phyloP scores from a whole-genome alignment of 1,284 basidiomycete species.

The Inonotus obliquus region DNA sequence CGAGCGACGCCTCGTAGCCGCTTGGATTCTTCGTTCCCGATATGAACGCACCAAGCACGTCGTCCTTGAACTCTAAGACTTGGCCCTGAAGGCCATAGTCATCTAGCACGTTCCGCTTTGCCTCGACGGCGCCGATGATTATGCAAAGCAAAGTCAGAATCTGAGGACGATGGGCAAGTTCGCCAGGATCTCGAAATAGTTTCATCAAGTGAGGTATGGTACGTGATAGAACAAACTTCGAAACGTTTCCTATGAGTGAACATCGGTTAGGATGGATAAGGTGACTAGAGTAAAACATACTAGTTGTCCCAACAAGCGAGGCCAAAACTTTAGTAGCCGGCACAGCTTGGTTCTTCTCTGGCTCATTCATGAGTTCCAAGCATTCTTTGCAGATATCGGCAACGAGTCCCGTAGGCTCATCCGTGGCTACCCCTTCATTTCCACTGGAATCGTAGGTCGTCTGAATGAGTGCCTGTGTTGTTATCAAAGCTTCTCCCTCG shows the following conservation, averaged over 20 bases:
- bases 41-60: conserved; percentile 62
- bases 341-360: conserved; percentile 87
- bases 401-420: conserved; percentile 55
- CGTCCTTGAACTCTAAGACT: conserved; percentile 69
- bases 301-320: conserved; percentile 68
- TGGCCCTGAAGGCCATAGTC: conserved; percentile 32
- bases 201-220: conserved; percentile 69
- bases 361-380: conserved; percentile 73
- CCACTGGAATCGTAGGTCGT: conserved; percentile 55
- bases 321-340: conserved; percentile 80
- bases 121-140: conserved; percentile 48
- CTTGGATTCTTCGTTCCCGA: conserved; percentile 55
- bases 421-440: conserved; percentile 30
- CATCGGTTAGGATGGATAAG: conserved; percentile 8
- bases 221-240: conserved; percentile 61
- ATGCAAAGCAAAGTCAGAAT: conserved; percentile 44
- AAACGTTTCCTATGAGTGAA: conserved; percentile 55
- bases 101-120: conserved; percentile 27
- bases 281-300: conserved; percentile 40
- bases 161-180: conserved; percentile 69
- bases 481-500: conserved; percentile 66
- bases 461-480: conserved; percentile 65
- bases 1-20: conserved; percentile 55
- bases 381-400: conserved; percentile 78
- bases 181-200: conserved; percentile 74